Evolutionary conservation across 2,329 filamentous ascomycete species (phyloP).

Genomic region (Phialemoniopsis sp.): DNA sequence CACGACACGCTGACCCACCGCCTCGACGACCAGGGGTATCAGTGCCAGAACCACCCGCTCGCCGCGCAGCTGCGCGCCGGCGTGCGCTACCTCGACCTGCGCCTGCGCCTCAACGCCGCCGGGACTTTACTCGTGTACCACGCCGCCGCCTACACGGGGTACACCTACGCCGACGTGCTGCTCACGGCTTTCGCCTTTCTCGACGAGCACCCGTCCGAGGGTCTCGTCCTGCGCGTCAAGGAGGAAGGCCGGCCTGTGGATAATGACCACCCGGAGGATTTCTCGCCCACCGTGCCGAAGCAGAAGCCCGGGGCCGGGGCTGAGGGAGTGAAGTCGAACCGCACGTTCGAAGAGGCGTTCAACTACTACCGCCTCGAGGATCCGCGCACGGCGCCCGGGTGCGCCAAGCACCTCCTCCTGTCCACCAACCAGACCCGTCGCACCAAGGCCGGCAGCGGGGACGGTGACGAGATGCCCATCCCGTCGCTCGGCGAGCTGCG

Average conservation of each 20-base stretch:
- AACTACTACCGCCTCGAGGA: slow-evolving; percentile 30
- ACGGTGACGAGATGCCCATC: slow-evolving; percentile 17
- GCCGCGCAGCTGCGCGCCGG: slow-evolving; percentile 38
- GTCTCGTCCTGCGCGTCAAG: slow-evolving; percentile 46
- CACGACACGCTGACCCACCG: slow-evolving; percentile 49
- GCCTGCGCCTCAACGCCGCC: slow-evolving; percentile 32
- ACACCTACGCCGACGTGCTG: slow-evolving; percentile 36
- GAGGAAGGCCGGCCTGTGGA: slow-evolving; percentile 35
- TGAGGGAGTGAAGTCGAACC: slow-evolving; percentile 19
- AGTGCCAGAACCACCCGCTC: slow-evolving; percentile 45
- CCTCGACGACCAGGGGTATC: slow-evolving; percentile 25
- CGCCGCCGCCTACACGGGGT: slow-evolving; percentile 37
- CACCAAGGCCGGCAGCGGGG: neutral
- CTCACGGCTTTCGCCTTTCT: slow-evolving; percentile 40
- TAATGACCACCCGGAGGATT: too few species aligned
- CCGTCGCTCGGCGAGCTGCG: slow-evolving; percentile 41
- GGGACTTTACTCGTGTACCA: slow-evolving; percentile 43
- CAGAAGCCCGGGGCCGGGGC: too few species aligned
- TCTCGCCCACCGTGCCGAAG: too few species aligned
- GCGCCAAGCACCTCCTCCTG: slow-evolving; percentile 27
- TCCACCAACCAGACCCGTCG: slow-evolving; percentile 16
- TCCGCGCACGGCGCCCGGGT: slow-evolving; percentile 26
- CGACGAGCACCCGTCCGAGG: slow-evolving; percentile 36
- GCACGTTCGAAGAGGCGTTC: slow-evolving; percentile 41
- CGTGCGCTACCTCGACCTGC: slow-evolving; percentile 45